Conservation (phyloP, 805 yeast species). For the Ogataea siamensis region DNA sequence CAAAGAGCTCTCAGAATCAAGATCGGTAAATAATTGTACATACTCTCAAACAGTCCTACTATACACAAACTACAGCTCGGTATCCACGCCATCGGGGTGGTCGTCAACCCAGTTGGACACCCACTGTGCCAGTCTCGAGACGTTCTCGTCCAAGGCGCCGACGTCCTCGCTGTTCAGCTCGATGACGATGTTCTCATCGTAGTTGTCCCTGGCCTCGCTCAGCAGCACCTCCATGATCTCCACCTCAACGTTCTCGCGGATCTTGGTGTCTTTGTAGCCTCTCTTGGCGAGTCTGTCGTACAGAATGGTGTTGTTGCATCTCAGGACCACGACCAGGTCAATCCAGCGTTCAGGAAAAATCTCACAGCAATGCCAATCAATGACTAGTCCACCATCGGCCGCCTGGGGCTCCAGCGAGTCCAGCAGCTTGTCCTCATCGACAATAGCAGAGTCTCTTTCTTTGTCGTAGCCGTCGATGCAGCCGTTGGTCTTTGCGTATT, state of each 20-base stretch:
- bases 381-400: conserved; percentile 79
- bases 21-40: conserved; percentile 41
- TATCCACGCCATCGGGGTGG: conserved; percentile 59
- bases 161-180: conserved; percentile 70
- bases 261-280: conserved; percentile 75
- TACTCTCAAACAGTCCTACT: conserved; percentile 4
- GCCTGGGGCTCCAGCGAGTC: conserved; percentile 78
- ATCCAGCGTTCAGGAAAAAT: conserved; percentile 89
- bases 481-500: conserved; percentile 72
- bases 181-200: conserved; percentile 76
- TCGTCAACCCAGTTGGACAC: conserved; percentile 68
- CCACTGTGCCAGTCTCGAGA: conserved; percentile 76
- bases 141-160: conserved; percentile 81
- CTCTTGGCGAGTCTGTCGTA: conserved; percentile 75
- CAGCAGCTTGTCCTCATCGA: conserved; percentile 85
- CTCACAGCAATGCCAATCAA: conserved; percentile 98
- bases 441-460: conserved; percentile 78
- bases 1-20: conserved; percentile 81
- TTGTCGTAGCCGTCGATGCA: conserved; percentile 86
- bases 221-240: conserved; percentile 93
- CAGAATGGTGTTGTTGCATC: conserved; percentile 69
- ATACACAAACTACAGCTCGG: conserved; percentile 29
- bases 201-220: conserved; percentile 83
- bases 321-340: conserved; percentile 86
- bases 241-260: conserved; percentile 90